Evolutionary conservation across 495 filamentous ascomycete species (phyloP).

Genomic region (Ramalina peruviana): DNA sequence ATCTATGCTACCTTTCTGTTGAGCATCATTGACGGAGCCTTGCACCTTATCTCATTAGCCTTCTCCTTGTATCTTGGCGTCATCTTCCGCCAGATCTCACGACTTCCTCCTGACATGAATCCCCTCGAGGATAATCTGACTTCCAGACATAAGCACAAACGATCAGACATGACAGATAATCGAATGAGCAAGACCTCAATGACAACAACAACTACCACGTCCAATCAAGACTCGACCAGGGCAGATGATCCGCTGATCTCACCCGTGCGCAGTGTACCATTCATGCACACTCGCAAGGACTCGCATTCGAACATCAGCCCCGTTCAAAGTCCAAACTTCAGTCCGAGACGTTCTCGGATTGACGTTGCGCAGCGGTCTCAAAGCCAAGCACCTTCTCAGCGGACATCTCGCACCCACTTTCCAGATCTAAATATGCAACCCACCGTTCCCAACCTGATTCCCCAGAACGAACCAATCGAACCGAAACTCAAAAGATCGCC

Average conservation of each 20-base stretch:
- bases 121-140: constrained; percentile 79
- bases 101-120: constrained; percentile 82
- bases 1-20: constrained; percentile 48
- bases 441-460: constrained; percentile 19
- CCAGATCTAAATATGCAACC: constrained; percentile 26
- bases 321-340: constrained; percentile 11
- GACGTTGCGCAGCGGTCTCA: constrained; percentile 30
- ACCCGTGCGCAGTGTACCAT: constrained; percentile 49
- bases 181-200: constrained; percentile 38
- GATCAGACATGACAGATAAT: constrained; percentile 48
- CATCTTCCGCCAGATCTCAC: constrained; percentile 66
- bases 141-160: constrained; percentile 63
- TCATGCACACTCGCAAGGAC: constrained; percentile 55
- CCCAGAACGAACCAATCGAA: constrained; percentile 9
- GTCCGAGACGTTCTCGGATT: constrained; percentile 30
- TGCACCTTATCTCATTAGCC: constrained; percentile 56
- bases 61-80: constrained; percentile 58
- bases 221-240: constrained; percentile 31
- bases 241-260: constrained; percentile 42
- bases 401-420: constrained; percentile 24
- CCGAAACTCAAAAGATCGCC: constrained; percentile 9
- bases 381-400: constrained; percentile 24
- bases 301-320: constrained; percentile 31
- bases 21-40: constrained; percentile 41
- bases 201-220: constrained; percentile 34